These are phyloP conservation scores for Patellifolia procumbens DNA, from an alignment of 179 eudicot species.

Conservation along the genomic window DNA sequence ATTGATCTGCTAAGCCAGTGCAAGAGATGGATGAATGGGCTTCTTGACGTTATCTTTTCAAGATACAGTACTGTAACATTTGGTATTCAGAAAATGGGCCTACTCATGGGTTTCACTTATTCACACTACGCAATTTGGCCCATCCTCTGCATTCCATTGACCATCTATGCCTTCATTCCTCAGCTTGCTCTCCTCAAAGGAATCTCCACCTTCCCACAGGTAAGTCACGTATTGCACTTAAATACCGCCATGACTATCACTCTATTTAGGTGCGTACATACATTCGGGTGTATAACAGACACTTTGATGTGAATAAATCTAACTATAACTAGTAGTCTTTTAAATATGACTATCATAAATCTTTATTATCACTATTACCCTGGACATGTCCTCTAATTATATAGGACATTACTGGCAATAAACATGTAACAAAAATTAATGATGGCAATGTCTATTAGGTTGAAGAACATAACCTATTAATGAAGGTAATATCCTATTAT, in stretches of 20 bases:
- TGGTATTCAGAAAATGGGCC: conserved; percentile 42
- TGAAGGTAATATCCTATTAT: too few species aligned
- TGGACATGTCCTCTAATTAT: too few species aligned
- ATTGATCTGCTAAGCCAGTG: conserved; percentile 50
- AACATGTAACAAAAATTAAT: too few species aligned
- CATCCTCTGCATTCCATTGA: conserved; percentile 50
- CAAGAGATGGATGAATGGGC: conserved; percentile 70
- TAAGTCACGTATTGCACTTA: neutral
- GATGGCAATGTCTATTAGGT: too few species aligned
- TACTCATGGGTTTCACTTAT: conserved; percentile 48
- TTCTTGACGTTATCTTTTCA: conserved; percentile 48
- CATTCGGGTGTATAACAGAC: too few species aligned
- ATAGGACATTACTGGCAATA: too few species aligned
- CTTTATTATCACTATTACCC: too few species aligned
- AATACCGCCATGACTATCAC: neutral
- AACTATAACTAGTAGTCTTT: too few species aligned
- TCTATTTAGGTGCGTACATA: neutral
- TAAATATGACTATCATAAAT: too few species aligned
- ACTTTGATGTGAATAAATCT: too few species aligned
- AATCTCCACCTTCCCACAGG: conserved; percentile 64
- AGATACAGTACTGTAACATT: conserved; percentile 31
- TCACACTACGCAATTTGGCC: conserved; percentile 51
- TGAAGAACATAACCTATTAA: too few species aligned
- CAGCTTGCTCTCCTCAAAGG: conserved; percentile 62
- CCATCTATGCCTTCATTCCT: conserved; percentile 67